Evolutionary conservation across 495 filamentous ascomycete species (phyloP), one percentile per base, ranked within the genome.

Genomic region (Penicillium macrosclerotiorum): DNA sequence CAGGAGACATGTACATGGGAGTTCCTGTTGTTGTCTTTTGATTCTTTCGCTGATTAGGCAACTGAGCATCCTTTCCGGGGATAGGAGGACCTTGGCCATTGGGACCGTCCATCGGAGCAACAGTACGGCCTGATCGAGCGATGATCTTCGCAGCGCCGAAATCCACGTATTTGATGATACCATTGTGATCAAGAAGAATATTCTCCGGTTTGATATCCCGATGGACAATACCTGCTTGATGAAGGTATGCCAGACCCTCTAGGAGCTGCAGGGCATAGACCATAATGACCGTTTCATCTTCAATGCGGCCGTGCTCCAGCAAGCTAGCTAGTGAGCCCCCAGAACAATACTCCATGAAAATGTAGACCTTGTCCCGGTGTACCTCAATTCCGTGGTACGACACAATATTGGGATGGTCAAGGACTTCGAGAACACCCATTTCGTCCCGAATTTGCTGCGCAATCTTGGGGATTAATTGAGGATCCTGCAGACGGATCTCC

Each of bases 1-100:
- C 93, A 17, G 93, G 93, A 12, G 94, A 97, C 93, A 98, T 98
- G 74, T 98, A 98, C 93, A 98, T 98, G 18, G 93, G 93, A 26
- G 93, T 98, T 49, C 93, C 93, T 7, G 90, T 95, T 85, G 96
- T 96, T 30, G 87, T 89, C 62, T 89, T 89, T 62, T 94, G 89
- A 49, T 87, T 74, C 52, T 88, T 88, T 31, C 72, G 59, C 37
- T 67, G 58, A 29, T 60, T 57, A 17, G 55, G 52, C 13, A 52
- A 44, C 37, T 65, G 62, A 19, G 49, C 34, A 11, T 71, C 63
- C 42, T 72, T 69, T 19, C 56, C 52, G 17, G 56, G 46, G 8
- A 62, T 65, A 47, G n/a, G n/a, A n/a, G n/a, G n/a, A n/a, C n/a
- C n/a, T n/a, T 58, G 44, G 44, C 43, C 79, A 47, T 65, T 69